phyloP scores from a whole-genome alignment of 768 basidiomycete species.

The Podaxis carcinomalis region DNA sequence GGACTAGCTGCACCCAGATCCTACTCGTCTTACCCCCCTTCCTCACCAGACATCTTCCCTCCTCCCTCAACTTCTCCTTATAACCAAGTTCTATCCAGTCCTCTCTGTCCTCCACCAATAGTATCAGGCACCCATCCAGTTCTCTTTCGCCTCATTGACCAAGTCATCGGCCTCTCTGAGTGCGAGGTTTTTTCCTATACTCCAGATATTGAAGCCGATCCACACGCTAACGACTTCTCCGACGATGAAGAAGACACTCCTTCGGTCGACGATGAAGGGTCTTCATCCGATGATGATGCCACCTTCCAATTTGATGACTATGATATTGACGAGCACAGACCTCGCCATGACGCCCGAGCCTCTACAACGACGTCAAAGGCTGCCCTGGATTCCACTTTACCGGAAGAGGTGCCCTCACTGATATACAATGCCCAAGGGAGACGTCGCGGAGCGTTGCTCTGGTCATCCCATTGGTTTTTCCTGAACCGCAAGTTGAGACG shows the following conservation, averaged over 20 bases:
- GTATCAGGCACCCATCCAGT: slow-evolving; percentile 85
- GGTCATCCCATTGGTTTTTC: slow-evolving; percentile 98
- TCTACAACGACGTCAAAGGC: slow-evolving; percentile 32
- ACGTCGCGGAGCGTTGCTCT: slow-evolving; percentile 77
- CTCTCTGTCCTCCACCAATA: slow-evolving; percentile 67
- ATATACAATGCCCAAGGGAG: slow-evolving; percentile 44
- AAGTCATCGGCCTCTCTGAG: slow-evolving; percentile 84
- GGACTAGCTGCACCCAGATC: slow-evolving; percentile 69
- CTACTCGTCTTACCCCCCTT: slow-evolving; percentile 84
- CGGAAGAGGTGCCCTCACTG: slow-evolving; percentile 33
- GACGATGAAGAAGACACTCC: slow-evolving; percentile 77
- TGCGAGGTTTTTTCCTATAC: slow-evolving; percentile 95
- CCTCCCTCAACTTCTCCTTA: slow-evolving; percentile 70
- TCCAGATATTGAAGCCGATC: slow-evolving; percentile 92
- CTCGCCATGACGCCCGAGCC: slow-evolving; percentile 35
- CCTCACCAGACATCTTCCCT: slow-evolving; percentile 68
- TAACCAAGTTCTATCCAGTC: slow-evolving; percentile 53
- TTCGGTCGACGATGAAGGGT: slow-evolving; percentile 61
- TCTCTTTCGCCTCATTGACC: slow-evolving; percentile 83
- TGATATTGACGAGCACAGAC: slow-evolving; percentile 58
- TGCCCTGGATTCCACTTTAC: slow-evolving; percentile 31
- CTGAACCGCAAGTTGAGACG: slow-evolving; percentile 90
- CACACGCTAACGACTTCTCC: slow-evolving; percentile 79
- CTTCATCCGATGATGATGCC: slow-evolving; percentile 67
- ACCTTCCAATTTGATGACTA: slow-evolving; percentile 81